Evolutionary conservation across 306 rosid genomes (phyloP).

Genomic region (Acacia melanoxylon): DNA sequence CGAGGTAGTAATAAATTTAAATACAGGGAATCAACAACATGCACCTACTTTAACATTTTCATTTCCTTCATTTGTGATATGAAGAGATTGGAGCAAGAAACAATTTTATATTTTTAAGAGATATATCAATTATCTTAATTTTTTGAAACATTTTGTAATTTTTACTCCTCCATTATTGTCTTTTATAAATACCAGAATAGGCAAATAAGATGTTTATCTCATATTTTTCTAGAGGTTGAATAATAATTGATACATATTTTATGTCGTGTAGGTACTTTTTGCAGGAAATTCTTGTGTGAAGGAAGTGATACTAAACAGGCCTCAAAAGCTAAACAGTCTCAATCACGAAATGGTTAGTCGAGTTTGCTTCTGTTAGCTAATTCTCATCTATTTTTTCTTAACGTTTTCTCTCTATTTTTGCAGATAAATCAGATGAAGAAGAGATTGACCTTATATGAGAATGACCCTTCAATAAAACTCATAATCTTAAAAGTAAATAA

Average conservation of each 20-base stretch:
- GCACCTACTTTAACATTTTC: no score
- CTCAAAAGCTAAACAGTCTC: not conserved
- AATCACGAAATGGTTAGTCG: not conserved
- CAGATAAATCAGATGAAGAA: not conserved
- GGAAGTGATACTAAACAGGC: slow-evolving; percentile 1
- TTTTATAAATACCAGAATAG: no score
- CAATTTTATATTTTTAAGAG: no score
- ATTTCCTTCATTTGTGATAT: no score
- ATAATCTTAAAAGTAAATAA: slow-evolving; percentile 30
- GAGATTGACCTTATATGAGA: slow-evolving; percentile 27
- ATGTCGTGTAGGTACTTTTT: slow-evolving; percentile 24
- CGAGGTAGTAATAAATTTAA: no score
- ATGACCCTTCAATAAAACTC: slow-evolving; percentile 18
- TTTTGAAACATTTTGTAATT: no score
- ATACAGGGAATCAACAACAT: no score
- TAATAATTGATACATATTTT: no score
- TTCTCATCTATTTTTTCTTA: not conserved
- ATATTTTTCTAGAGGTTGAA: no score
- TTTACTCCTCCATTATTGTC: not conserved
- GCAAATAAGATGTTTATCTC: no score
- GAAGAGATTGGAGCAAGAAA: no score
- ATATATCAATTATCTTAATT: no score
- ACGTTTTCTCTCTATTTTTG: not conserved
- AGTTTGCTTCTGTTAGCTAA: not conserved
- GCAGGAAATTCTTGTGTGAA: slow-evolving; percentile 11